Base-by-base conservation (phyloP, 2,329 filamentous ascomycete species). In the Cladosporium phlei region DNA sequence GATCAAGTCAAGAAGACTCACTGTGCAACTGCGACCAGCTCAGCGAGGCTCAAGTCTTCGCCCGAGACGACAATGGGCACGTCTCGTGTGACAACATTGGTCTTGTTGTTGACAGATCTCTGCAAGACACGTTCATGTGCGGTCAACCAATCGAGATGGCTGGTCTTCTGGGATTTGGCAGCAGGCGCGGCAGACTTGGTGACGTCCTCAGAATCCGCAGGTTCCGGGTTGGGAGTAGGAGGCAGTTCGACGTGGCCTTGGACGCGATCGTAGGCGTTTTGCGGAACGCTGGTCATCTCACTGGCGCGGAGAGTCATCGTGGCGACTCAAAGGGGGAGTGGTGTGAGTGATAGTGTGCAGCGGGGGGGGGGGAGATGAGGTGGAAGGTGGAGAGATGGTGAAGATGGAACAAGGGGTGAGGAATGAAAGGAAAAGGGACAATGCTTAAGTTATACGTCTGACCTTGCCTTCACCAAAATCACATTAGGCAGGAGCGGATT, bases 11-110 rank as follows among this genome's bases (percentile, higher is more conserved):
- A 24, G 28, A 11, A 34, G 16, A 33, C 45, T 29, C 22, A 47
- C 45, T 22, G 30, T 16, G 45, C 45, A 34, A 47, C 45, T 14
- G 45, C 45, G 35, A 47, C 37, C 35, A 47, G 19, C 37, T 47
- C 45, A 14, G 45, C 45, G 11, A 47, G 38, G 17, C 29, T 47
- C 21, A 47, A 21, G 14, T 47, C 35, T 7, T 47, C 45, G 11
- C 45, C 45, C 5, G 35, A 40, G n/a, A 47, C 35, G 10, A 47
- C 35, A 10, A 47, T 29, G 12, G 42, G 42, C 5, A 45, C 25
- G 12, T 45, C 42, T 12, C 42, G 32, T 11, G 22, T 19, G 4
- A 45, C 42, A 11, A 45, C 32, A 4, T 9, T 11, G 5, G 24
- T 44, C 28, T 33, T 32, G 21, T 27, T 37, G 25, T 21, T 17